phyloP scores from a whole-genome alignment of 2,329 filamentous ascomycete genomes.

The Fusarium foetens region DNA sequence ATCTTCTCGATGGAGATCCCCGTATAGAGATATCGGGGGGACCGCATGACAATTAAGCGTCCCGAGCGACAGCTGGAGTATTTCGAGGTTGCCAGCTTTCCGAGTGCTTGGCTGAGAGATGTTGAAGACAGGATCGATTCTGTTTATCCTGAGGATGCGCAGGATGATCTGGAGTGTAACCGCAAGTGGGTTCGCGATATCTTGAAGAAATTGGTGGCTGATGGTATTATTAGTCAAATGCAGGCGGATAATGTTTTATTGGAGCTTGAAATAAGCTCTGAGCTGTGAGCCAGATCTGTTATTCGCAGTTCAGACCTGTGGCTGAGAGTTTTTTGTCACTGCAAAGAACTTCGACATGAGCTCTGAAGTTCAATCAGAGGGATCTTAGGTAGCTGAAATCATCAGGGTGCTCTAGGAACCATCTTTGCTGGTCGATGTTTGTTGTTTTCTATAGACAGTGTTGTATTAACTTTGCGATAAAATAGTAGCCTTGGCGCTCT shows the following conservation, averaged over 20 bases:
- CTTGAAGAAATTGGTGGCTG: not conserved
- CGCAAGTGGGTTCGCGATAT: not conserved
- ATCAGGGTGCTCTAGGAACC: accelerated
- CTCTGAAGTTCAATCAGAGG: not conserved
- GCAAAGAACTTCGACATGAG: no score
- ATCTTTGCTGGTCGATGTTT: accelerated
- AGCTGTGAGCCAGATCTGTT: not conserved
- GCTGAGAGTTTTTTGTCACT: no score
- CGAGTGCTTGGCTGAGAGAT: accelerated
- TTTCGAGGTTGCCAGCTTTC: not conserved
- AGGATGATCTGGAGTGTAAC: not conserved
- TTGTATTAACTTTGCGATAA: accelerated
- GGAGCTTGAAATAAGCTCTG: no score
- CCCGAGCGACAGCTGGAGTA: accelerated
- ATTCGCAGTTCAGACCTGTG: accelerated
- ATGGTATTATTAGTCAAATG: accelerated
- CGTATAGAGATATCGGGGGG: accelerated
- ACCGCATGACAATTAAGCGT: accelerated
- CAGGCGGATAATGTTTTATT: accelerated
- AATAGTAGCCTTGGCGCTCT: no score
- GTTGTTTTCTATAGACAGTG: accelerated
- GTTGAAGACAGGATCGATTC: accelerated
- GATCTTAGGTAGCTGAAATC: accelerated
- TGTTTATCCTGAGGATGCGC: not conserved
- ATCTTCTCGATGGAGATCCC: no score